phyloP scores from a whole-genome alignment of 257 asterid genomes.

The Buddleja alternifolia region DNA sequence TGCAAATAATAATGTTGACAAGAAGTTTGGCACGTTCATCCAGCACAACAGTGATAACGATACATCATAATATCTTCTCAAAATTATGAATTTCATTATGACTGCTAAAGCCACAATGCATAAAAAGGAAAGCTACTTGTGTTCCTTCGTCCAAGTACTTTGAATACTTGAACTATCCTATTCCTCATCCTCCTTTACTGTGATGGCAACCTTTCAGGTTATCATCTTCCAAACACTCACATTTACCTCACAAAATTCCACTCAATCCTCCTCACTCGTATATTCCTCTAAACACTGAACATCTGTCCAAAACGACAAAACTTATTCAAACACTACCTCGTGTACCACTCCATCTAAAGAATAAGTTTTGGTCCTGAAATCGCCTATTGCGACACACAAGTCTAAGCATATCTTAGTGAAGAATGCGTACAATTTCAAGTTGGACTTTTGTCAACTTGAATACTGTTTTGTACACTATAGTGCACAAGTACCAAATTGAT shows the following conservation, averaged over 20 bases:
- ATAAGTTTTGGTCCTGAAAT: background rate
- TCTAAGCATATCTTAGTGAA: no score
- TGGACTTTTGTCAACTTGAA: constrained; percentile 5
- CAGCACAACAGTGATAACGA: constrained; percentile 32
- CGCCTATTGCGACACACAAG: no score
- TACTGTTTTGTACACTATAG: constrained; percentile 7
- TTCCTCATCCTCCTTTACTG: constrained; percentile 28
- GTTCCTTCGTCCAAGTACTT: constrained; percentile 43
- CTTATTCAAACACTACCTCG: constrained; percentile 5
- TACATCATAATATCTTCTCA: background rate
- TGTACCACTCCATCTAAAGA: background rate
- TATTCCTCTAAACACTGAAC: background rate
- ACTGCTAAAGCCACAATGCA: constrained; percentile 13
- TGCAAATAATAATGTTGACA: constrained; percentile 23
- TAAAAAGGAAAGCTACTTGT: constrained; percentile 25
- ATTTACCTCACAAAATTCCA: constrained; percentile 7
- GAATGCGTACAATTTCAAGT: background rate
- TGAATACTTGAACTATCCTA: constrained; percentile 42
- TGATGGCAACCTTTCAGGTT: constrained; percentile 46
- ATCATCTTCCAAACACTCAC: constrained; percentile 33
- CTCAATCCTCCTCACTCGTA: constrained; percentile 16
- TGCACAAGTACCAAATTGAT: constrained; percentile 16
- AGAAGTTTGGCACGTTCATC: constrained; percentile 36
- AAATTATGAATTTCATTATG: constrained; percentile 23
- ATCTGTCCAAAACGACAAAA: constrained; percentile 21